These are phyloP conservation scores for Wilhelminamyces savonicus DNA, from an alignment of 805 yeast species.

Conservation along the genomic window DNA sequence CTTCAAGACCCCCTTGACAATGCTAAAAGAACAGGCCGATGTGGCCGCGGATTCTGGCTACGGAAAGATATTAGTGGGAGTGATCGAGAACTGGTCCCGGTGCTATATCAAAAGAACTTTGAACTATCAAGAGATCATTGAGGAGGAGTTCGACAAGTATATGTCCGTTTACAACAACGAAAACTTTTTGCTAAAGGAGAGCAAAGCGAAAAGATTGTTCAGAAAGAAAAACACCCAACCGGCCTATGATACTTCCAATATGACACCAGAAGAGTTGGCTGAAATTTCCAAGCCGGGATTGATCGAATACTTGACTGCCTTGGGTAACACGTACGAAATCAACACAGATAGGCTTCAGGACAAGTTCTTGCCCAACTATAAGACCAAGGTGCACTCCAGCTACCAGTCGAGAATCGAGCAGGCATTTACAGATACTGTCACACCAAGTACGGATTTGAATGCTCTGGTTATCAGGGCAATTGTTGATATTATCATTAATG, in stretches of 20 bases:
- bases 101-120: slow-evolving; percentile 56
- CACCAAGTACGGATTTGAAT: slow-evolving; percentile 69
- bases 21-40: slow-evolving; percentile 85
- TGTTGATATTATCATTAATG: slow-evolving; percentile 65
- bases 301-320: slow-evolving; percentile 72
- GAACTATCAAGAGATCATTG: slow-evolving; percentile 53
- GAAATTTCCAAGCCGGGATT: slow-evolving; percentile 55
- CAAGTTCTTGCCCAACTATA: slow-evolving; percentile 60
- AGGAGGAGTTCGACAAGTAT: slow-evolving; percentile 34
- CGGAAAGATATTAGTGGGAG: slow-evolving; percentile 73
- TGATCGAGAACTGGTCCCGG: slow-evolving; percentile 62
- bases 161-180: slow-evolving; percentile 38
- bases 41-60: slow-evolving; percentile 83
- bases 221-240: slow-evolving; percentile 8
- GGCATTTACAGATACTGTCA: slow-evolving; percentile 41
- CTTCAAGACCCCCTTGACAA: slow-evolving; percentile 69
- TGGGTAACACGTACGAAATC: slow-evolving; percentile 83
- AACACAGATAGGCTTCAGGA: slow-evolving; percentile 59
- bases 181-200: slow-evolving; percentile 37
- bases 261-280: slow-evolving; percentile 33
- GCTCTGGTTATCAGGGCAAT: slow-evolving; percentile 68
- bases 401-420: slow-evolving; percentile 28
- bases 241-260: slow-evolving; percentile 27
- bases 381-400: slow-evolving; percentile 46
- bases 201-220: slow-evolving; percentile 32